Percentiles rank a stretch among this genome's conserved stretches.
Evolutionary conservation across 768 basidiomycete species (phyloP).

Genomic region (Amanita phalloides): DNA sequence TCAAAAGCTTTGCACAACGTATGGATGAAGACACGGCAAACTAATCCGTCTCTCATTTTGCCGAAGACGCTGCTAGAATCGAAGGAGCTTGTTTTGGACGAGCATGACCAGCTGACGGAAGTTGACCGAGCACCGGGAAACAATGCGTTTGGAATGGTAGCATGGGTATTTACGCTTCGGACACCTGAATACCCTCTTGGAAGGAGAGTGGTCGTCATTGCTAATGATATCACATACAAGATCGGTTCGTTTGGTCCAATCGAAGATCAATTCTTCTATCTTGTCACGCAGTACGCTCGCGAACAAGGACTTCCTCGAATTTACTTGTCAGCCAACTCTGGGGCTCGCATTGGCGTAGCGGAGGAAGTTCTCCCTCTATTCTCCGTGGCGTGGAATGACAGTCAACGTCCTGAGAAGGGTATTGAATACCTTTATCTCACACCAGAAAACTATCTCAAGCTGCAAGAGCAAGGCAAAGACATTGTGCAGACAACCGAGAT

Average conservation of each 20-base stretch:
- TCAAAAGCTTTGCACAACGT: conserved; percentile 92
- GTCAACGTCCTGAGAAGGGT: conserved; percentile 82
- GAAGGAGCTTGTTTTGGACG: conserved; percentile 88
- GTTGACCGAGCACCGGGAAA: conserved; percentile 90
- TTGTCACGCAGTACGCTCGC: conserved; percentile 90
- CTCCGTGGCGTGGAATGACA: conserved; percentile 85
- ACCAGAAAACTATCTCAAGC: conserved; percentile 78
- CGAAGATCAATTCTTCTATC: conserved; percentile 96
- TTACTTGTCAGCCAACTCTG: conserved; percentile 98
- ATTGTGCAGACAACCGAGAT: conserved; percentile 78
- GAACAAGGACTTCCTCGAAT: conserved; percentile 83
- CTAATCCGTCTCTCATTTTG: conserved; percentile 52
- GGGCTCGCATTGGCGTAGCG: conserved; percentile 91
- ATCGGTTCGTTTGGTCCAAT: conserved; percentile 95
- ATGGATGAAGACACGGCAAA: conserved; percentile 67
- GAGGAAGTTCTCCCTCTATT: conserved; percentile 87
- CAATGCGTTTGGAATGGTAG: conserved; percentile 96
- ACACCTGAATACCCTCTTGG: conserved; percentile 92
- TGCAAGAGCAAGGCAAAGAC: conserved; percentile 76
- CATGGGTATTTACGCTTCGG: conserved; percentile 86
- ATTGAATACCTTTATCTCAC: conserved; percentile 95
- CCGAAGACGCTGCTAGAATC: conserved; percentile 78
- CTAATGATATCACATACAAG: conserved; percentile 98
- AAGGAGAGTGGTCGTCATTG: conserved; percentile 79
- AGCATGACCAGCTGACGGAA: conserved; percentile 83